Evolutionary conservation across 192 early-diverging fungal species (phyloP), one percentile per base, ranked within the genome.

Genomic region (Coemansia sp.): DNA sequence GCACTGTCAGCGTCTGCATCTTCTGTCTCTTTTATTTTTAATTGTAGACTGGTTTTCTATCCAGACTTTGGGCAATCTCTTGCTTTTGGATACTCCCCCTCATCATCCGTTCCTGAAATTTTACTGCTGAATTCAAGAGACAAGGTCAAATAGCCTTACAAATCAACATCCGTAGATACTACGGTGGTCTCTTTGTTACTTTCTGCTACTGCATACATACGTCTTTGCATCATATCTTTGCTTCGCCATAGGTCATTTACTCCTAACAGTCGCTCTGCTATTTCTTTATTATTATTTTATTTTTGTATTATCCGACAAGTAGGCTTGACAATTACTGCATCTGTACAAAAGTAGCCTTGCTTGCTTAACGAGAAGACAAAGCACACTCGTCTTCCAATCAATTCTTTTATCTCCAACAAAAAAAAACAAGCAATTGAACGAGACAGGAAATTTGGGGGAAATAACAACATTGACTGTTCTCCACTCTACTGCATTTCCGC

Each of bases 191-290:
- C 54, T 42, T 56, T 52, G 51, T 41, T 64, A 51, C 40, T 47
- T 51, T 64, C 39, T 43, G 49, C 48, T 68, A 57, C 47, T 68
- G 39, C 52, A 61, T 40, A 8, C 9, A 19, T 54, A 54, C 51
- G 51, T 11, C 51, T 54, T 54, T 22, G 21, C 51, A 54, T 13
- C 22, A 9, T 26, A 21, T 4, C 32, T 32, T 68, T 56, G 40
- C 40, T 54, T 32, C 21, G 7, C 42, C 41, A 52, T 37, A 57
- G 41, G 49, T 43, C 67, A 62, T 65, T 62, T 62, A 65, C 65
- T 71, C 69, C 51, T 52, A 26, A 48, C 47, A 18, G 36, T 22
- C 60, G 8, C 39, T 36, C 41, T 54, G 32, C 32, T 4, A 32
- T 32, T 32, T 32, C 32, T 32, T 32, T 32, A 32, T 32, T 32